Evolutionary conservation across 169 alveolate species (phyloP).

Genomic region (Cryptosporidium bovis): DNA sequence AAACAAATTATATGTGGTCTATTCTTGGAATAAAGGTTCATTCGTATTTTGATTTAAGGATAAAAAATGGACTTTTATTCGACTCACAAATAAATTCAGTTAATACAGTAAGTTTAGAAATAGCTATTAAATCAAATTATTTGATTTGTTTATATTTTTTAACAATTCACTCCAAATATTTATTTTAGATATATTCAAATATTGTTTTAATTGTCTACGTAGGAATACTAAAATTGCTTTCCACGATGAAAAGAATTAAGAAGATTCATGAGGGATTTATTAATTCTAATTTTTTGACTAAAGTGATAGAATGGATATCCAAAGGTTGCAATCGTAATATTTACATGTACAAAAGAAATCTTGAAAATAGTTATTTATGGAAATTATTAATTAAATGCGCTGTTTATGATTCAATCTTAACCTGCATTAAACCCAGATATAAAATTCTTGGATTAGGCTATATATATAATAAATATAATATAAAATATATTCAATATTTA

Average conservation of each 20-base stretch:
- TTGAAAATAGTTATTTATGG: constrained; percentile 14
- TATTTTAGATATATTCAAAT: constrained; percentile 31
- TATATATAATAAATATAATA: constrained; percentile 11
- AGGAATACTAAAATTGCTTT: constrained; percentile 12
- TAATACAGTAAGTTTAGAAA: constrained; percentile 62
- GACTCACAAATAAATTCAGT: constrained; percentile 28
- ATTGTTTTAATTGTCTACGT: constrained; percentile 31
- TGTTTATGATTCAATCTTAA: constrained; percentile 32
- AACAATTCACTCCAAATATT: neutral
- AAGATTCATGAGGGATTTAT: constrained; percentile 66
- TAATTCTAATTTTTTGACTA: constrained; percentile 38
- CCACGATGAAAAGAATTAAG: constrained; percentile 55
- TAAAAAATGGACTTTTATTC: constrained; percentile 29
- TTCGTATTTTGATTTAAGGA: constrained; percentile 49
- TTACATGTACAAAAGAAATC: constrained; percentile 14
- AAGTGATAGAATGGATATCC: constrained; percentile 62
- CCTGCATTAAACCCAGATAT: constrained; percentile 33
- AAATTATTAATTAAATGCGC: constrained; percentile 43
- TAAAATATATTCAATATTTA: constrained; percentile 1
- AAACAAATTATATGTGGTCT: constrained; percentile 69
- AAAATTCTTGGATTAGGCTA: constrained; percentile 18
- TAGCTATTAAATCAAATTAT: neutral
- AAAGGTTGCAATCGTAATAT: constrained; percentile 26
- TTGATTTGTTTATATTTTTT: no score
- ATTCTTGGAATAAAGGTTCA: constrained; percentile 36